Conservation (phyloP, 2,329 filamentous ascomycete genomes). For the Emergomyces africanus region DNA sequence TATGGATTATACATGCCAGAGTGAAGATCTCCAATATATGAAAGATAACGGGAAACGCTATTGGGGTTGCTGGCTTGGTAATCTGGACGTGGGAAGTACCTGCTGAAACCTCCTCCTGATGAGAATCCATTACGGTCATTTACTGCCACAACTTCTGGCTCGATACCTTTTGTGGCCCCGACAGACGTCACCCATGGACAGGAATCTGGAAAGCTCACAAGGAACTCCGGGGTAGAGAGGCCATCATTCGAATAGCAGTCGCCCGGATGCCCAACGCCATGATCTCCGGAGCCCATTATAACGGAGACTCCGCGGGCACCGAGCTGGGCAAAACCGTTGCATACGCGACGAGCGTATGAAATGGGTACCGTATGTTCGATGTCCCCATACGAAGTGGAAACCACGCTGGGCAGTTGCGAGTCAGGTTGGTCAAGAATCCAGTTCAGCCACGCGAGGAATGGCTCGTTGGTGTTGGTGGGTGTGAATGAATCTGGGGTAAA, state of each 20-base stretch:
- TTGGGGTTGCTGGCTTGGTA: slow-evolving; percentile 29
- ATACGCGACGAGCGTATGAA: slow-evolving; percentile 47
- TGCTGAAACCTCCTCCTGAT: slow-evolving; percentile 37
- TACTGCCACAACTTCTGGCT: slow-evolving; percentile 23
- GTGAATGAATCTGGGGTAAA: not conserved
- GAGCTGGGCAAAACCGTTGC: slow-evolving; percentile 50
- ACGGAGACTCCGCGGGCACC: slow-evolving; percentile 53
- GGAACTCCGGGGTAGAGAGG: slow-evolving; percentile 37
- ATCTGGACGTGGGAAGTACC: slow-evolving; percentile 33
- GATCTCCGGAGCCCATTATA: slow-evolving; percentile 51
- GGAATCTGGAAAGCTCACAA: slow-evolving; percentile 41
- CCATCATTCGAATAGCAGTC: slow-evolving; percentile 44
- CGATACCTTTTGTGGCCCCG: slow-evolving; percentile 41
- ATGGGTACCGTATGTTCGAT: slow-evolving; percentile 49
- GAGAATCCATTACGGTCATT: slow-evolving; percentile 40
- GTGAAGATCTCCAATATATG: not conserved
- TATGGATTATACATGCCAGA: slow-evolving; percentile 34
- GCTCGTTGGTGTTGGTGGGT: slow-evolving; percentile 1
- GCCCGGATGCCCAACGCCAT: slow-evolving; percentile 37
- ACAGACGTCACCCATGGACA: slow-evolving; percentile 53
- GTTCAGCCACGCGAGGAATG: not conserved
- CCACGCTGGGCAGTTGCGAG: slow-evolving; percentile 47
- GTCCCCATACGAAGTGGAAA: slow-evolving; percentile 57
- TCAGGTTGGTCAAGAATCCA: not conserved
- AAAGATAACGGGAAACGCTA: not conserved